These are phyloP conservation scores for Leccinum solheimii DNA, from an alignment of 1,284 basidiomycete species.

Conservation along the genomic window DNA sequence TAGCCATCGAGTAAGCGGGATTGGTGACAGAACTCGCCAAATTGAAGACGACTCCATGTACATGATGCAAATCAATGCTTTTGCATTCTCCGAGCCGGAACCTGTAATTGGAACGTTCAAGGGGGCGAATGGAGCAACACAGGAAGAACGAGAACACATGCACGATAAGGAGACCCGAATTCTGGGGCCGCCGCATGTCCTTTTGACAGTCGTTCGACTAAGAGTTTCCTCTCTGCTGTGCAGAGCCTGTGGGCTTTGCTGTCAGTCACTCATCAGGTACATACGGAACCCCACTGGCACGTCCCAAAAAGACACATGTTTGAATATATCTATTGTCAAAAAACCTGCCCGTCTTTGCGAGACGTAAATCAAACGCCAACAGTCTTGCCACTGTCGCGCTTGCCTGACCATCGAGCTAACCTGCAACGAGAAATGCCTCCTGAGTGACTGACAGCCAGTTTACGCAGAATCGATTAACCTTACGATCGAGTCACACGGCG, in stretches of 20 bases:
- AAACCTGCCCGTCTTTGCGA: slow-evolving; percentile 10
- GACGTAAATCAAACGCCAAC: slow-evolving; percentile 21
- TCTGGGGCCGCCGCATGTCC: slow-evolving; percentile 33
- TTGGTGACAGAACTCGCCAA: not conserved
- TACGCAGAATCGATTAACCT: slow-evolving; percentile 9
- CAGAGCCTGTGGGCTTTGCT: not conserved
- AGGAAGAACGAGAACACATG: slow-evolving; percentile 4
- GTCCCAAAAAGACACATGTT: slow-evolving; percentile 5
- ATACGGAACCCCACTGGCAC: not conserved
- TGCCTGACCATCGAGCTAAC: not conserved
- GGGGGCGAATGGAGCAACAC: slow-evolving; percentile 17
- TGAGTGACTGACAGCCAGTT: slow-evolving; percentile 11
- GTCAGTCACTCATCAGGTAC: not conserved
- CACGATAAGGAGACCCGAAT: slow-evolving; percentile 5
- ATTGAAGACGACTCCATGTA: not conserved
- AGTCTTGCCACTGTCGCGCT: slow-evolving; percentile 7
- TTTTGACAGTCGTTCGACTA: slow-evolving; percentile 1
- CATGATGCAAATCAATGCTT: not conserved
- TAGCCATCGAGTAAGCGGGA: slow-evolving; percentile 3
- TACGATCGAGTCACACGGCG: slow-evolving; percentile 1
- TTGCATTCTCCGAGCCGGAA: slow-evolving; percentile 9
- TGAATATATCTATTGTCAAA: slow-evolving; percentile 11
- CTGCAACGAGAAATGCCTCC: slow-evolving; percentile 2
- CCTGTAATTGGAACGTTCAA: slow-evolving; percentile 25
- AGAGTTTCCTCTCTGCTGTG: not conserved